phyloP scores from a whole-genome alignment of 1,139 yeast genomes.

The Hemisphaericaspora xylanilytica region DNA sequence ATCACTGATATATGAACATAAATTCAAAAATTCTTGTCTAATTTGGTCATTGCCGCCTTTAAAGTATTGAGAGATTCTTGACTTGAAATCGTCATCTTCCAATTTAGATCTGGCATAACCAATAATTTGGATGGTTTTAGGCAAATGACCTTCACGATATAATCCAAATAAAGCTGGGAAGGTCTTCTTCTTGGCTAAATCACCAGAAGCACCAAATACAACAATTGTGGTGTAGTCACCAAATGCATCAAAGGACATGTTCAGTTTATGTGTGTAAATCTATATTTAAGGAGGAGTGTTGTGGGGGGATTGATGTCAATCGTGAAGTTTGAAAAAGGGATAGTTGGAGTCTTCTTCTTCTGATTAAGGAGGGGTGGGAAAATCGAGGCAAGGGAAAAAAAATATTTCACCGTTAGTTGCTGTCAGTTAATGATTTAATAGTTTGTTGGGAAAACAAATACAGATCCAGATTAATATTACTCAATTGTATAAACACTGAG shows the following conservation, averaged over 20 bases:
- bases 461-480: no score
- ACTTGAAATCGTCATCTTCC: slow-evolving; percentile 61
- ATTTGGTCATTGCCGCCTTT: slow-evolving; percentile 51
- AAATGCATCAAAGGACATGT: slow-evolving; percentile 30
- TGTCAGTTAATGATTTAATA: no score
- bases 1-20: slow-evolving; percentile 71
- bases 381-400: no score
- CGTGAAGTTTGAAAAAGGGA: no score
- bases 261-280: neutral
- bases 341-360: no score
- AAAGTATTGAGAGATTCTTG: slow-evolving; percentile 63
- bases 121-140: slow-evolving; percentile 65
- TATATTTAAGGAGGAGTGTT: neutral
- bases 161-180: slow-evolving; percentile 77
- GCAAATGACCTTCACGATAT: slow-evolving; percentile 74
- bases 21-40: slow-evolving; percentile 60
- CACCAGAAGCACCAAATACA: slow-evolving; percentile 97
- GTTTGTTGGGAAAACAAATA: no score
- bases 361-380: no score
- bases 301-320: neutral
- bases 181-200: slow-evolving; percentile 94
- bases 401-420: no score
- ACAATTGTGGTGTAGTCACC: slow-evolving; percentile 69
- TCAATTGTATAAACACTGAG: no score
- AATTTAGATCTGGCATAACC: slow-evolving; percentile 91